Base-by-base conservation (phyloP, 2,329 filamentous ascomycete species). In the Xylariaceae sp. region DNA sequence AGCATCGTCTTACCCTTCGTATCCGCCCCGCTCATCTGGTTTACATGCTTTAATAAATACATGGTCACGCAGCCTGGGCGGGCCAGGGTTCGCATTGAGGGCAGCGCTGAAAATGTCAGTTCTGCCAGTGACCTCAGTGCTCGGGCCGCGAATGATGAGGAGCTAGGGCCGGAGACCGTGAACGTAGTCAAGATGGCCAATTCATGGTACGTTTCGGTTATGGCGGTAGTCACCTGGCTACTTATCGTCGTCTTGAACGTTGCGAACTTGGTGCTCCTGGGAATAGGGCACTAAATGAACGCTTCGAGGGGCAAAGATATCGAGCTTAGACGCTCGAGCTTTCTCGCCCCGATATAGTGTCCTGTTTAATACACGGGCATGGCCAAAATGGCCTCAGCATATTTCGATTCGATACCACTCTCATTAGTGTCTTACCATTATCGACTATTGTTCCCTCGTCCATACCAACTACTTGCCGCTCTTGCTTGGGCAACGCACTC, bases 1-100 rank as follows among this genome's bases (percentile, higher is more conserved):
- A 91, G 86, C 63, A 81, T 92, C 9, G 88, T 92, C 10, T 70
- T 96, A 45, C 91, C 91, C 0, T 92, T 96, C 67, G 83, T 93
- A n/a, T 85, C 83, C 1, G 89, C 90, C 1, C 91, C 91, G 1
- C 75, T 96, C 26, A 87, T 96, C 50, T 95, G 89, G 73, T 95
- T 95, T 65, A 96, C 91, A 0, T 90, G 88, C 63, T 80, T 87
- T 36, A 82, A 85, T 61, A 84, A 84, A 66, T 94, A 88, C 72
- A 96, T 96, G 91, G 89, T 84, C 7, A 87, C 90, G 5, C 70
- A 73, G 51, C 72, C 78, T 2, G 78, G 79, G 27, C 67, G 70
- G 20, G 72, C 74, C 6, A 64, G 71, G 9, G 71, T 70, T 47
- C 62, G 67, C 35, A 50, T 62, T 36, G 67, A 71, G 11, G 60